Percentiles rank a stretch among this genome's conserved stretches.
phyloP scores from a whole-genome alignment of 2,329 filamentous ascomycete genomes.

The Cordyceps militaris region DNA sequence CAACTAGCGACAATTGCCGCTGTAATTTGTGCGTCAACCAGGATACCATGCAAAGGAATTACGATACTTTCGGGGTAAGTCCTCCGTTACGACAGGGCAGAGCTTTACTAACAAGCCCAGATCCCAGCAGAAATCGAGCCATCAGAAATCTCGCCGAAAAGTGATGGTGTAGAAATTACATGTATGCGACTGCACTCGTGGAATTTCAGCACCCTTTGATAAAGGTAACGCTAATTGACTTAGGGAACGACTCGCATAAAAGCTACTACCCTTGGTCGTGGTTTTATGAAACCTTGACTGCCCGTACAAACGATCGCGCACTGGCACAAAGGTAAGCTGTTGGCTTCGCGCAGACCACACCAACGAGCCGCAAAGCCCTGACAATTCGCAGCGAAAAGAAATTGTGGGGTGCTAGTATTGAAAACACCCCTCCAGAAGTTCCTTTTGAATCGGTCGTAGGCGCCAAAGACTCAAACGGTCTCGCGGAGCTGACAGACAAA shows the following conservation, averaged over 20 bases:
- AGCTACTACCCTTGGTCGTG: conserved; percentile 60
- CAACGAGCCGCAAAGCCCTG: background rate
- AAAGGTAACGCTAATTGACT: conserved; percentile 9
- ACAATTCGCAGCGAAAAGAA: conserved; percentile 7
- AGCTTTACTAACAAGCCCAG: conserved; percentile 18
- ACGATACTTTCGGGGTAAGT: conserved; percentile 34
- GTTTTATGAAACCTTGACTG: conserved; percentile 20
- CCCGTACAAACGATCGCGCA: conserved; percentile 27
- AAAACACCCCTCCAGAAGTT: conserved; percentile 48
- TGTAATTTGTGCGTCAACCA: conserved; percentile 35
- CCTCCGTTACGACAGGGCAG: background rate
- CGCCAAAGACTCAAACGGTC: conserved; percentile 35
- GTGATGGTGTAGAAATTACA: conserved; percentile 26
- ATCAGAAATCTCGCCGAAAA: conserved; percentile 21
- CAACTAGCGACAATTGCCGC: conserved; percentile 35
- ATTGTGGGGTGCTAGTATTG: conserved; percentile 29
- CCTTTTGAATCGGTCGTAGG: conserved; percentile 53
- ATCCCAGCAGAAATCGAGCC: conserved; percentile 26
- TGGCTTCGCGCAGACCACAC: background rate
- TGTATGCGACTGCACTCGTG: conserved; percentile 21
- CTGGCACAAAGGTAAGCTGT: conserved; percentile 1
- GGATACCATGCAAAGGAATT: conserved; percentile 35
- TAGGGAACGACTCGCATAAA: conserved; percentile 64
- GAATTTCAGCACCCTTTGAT: background rate
- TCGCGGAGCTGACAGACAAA: conserved; percentile 55